These are phyloP conservation scores for Colletotrichum sojae DNA, from an alignment of 2,329 filamentous ascomycete genomes.

Conservation along the genomic window DNA sequence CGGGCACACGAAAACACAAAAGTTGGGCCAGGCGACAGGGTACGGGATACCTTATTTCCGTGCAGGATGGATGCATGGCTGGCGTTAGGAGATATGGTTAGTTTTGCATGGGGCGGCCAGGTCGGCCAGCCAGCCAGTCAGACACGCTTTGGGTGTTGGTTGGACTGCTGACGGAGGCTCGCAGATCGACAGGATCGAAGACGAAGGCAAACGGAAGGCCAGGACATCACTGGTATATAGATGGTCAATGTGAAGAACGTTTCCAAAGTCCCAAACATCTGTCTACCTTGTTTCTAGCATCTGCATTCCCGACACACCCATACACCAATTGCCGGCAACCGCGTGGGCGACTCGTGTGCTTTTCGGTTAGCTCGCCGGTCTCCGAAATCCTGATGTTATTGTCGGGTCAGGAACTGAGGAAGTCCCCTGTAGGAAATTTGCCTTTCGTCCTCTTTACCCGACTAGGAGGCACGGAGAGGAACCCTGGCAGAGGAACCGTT, in stretches of 20 bases:
- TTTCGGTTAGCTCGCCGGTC: slow-evolving; percentile 16
- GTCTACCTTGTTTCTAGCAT: background rate
- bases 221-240: slow-evolving; percentile 37
- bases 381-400: slow-evolving; percentile 27
- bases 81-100: slow-evolving; percentile 41
- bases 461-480: slow-evolving; percentile 1
- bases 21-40: slow-evolving; percentile 24
- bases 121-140: background rate
- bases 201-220: slow-evolving; percentile 25
- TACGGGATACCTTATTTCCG: slow-evolving; percentile 33
- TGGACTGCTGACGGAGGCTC: slow-evolving; percentile 28
- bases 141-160: slow-evolving; percentile 16
- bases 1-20: slow-evolving; percentile 11
- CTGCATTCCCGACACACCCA: background rate
- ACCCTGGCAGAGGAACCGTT: background rate
- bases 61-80: slow-evolving; percentile 38
- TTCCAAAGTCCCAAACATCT: slow-evolving; percentile 17
- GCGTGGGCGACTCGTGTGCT: slow-evolving; percentile 9
- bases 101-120: slow-evolving; percentile 35
- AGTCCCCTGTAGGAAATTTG: slow-evolving; percentile 12
- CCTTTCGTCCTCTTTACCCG: slow-evolving; percentile 13
- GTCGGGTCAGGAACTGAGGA: slow-evolving; percentile 15
- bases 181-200: slow-evolving; percentile 19
- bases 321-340: background rate
- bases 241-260: slow-evolving; percentile 38